Evolutionary conservation across 768 basidiomycete genomes (phyloP), one percentile per base, ranked within the genome.

Genomic region (Xerocomellus dryophilus): DNA sequence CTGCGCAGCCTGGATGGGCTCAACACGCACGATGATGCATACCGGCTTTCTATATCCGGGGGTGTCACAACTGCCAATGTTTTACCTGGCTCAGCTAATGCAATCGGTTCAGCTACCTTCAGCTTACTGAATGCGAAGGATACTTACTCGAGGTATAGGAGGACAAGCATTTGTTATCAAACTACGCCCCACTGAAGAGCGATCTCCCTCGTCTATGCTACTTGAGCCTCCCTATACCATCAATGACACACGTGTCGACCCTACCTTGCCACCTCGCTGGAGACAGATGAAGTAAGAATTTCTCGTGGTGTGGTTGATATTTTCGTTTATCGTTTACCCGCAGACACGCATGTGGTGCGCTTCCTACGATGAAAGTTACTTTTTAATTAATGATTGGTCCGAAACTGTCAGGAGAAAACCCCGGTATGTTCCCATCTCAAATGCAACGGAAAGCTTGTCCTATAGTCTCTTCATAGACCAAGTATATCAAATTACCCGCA

Each of bases 121-220:
- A 21, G 64, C 10, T 36, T 29, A 36, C 34, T n/a, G n/a, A 29
- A 21, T 57, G 67, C 12, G 14, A 32, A 47, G 9, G 21, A 34
- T 10, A 40, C 43, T 60, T 32, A 56, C 51, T 50, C 8, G 23
- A 49, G 14, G 40, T 35, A 15, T 59, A 91, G 93, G 88, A 46
- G 93, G 93, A 5, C 90, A 95, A 66, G 89, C 93, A 0, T 93
- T 92, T 64, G 78, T 90, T 63, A 78, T 95, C 62, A 97, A 97
- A 68, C 75, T 92, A 23, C 82, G 95, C 18, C 83, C 81, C 65
- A 92, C 92, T 2, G 67, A 76, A 36, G 88, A 91, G 57, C 81
- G 85, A 21, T 87, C 90, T 0, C 79, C 90, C 2, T 79, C 81
- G 5, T 88, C 89, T 7, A 92, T 93, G 88, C 66, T 93, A 11